Evolutionary conservation across 192 early-diverging fungal species (phyloP).

Genomic region (Linnemannia schmuckeri): DNA sequence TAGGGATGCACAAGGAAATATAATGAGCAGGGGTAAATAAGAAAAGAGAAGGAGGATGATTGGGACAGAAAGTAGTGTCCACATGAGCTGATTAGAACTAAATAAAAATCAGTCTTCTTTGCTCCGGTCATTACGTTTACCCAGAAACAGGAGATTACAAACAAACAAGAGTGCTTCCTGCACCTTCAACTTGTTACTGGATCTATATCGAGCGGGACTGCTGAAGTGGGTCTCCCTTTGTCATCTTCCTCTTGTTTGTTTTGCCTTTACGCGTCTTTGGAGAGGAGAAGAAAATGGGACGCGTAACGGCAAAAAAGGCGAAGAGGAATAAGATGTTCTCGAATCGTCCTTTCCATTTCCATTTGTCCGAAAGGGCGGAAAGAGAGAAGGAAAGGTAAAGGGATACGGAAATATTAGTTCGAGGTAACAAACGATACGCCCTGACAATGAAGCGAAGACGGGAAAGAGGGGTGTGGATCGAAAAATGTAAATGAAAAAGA

Average conservation of each 20-base stretch:
- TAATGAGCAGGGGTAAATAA: not conserved
- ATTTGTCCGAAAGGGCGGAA: slow-evolving; percentile 2
- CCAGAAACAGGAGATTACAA: not conserved
- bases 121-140: not conserved
- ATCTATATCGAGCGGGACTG: not conserved
- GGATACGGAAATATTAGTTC: too few relatives aligned
- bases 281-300: not conserved
- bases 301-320: slow-evolving; percentile 4
- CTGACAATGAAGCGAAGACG: not conserved
- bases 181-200: not conserved
- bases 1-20: not conserved
- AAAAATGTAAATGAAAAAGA: not conserved
- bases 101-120: not conserved
- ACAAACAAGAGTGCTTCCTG: not conserved
- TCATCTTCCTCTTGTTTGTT: not conserved
- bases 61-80: not conserved
- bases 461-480: not conserved
- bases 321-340: not conserved
- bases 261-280: not conserved
- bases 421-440: not conserved
- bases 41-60: not conserved
- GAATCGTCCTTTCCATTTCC: not conserved
- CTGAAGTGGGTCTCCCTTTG: not conserved
- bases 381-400: not conserved
- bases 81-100: not conserved